These are phyloP conservation scores for Phylloporus sp. DNA, from an alignment of 768 basidiomycete species.

Conservation along the genomic window DNA sequence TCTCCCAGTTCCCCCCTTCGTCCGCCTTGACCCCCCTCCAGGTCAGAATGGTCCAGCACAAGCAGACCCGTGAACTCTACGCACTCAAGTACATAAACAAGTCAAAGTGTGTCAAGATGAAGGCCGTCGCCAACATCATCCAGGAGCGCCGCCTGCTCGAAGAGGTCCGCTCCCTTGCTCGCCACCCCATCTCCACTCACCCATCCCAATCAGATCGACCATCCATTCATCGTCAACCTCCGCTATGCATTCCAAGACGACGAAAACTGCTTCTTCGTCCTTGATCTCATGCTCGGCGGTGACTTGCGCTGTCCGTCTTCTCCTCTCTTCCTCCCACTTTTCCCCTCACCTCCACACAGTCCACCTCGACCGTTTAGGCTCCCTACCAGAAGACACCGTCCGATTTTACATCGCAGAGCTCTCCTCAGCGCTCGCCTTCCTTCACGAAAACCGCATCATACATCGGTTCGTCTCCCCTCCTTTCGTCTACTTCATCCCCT, in stretches of 20 bases:
- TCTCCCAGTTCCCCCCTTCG: slow-evolving; percentile 1
- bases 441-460: slow-evolving; percentile 92
- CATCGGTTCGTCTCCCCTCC: slow-evolving; percentile 66
- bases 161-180: slow-evolving; percentile 53
- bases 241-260: slow-evolving; percentile 98
- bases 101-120: slow-evolving; percentile 96
- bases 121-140: slow-evolving; percentile 94
- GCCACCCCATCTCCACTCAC: not conserved
- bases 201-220: slow-evolving; percentile 72
- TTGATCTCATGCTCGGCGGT: slow-evolving; percentile 96
- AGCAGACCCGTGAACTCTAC: slow-evolving; percentile 93
- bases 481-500: not conserved
- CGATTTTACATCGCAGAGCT: slow-evolving; percentile 89
- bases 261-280: slow-evolving; percentile 96
- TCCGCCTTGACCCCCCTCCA: slow-evolving; percentile 30
- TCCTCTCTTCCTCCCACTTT: not conserved
- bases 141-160: slow-evolving; percentile 93
- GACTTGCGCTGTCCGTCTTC: slow-evolving; percentile 77
- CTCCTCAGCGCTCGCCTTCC: slow-evolving; percentile 79
- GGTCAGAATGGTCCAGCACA: slow-evolving; percentile 99
- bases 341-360: slow-evolving; percentile 42
- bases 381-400: slow-evolving; percentile 71
- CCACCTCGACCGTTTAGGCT: slow-evolving; percentile 79
- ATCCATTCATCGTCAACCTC: slow-evolving; percentile 91
- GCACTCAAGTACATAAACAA: slow-evolving; percentile 99